Evolutionary conservation across 176 grass and related monocot genomes (phyloP).

Genomic region (Elymus sibiricus): DNA sequence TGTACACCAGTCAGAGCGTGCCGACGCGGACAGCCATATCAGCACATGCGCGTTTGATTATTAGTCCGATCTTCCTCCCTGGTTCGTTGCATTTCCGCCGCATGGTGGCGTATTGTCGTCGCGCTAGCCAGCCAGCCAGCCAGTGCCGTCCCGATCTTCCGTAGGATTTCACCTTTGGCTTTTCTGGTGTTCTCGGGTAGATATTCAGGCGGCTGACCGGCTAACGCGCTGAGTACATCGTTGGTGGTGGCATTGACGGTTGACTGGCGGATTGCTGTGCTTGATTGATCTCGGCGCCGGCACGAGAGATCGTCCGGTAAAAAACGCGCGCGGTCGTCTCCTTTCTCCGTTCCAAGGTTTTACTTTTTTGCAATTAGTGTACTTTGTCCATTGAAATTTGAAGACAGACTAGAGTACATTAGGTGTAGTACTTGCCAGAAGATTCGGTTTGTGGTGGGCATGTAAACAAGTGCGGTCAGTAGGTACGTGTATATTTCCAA

Average conservation of each 20-base stretch:
- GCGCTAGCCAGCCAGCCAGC: too few relatives aligned
- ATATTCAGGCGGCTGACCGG: not conserved
- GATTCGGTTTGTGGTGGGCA: too few relatives aligned
- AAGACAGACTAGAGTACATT: too few relatives aligned
- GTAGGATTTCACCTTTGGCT: not conserved
- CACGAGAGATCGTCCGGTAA: not conserved
- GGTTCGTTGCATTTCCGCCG: not conserved
- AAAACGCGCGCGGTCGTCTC: not conserved
- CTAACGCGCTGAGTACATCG: not conserved
- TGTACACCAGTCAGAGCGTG: not conserved
- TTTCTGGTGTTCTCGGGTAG: not conserved
- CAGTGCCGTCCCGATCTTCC: not conserved
- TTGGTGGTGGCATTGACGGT: not conserved
- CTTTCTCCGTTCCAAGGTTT: not conserved
- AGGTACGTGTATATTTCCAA: too few relatives aligned
- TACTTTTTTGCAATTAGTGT: too few relatives aligned
- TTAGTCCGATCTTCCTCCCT: not conserved
- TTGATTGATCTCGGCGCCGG: too few relatives aligned
- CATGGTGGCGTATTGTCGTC: not conserved
- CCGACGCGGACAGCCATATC: not conserved
- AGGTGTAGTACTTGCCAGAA: too few relatives aligned
- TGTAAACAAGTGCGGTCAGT: not conserved
- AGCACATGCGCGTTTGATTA: not conserved
- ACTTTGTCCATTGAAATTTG: too few relatives aligned
- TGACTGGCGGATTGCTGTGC: not conserved